These are phyloP conservation scores for thale cress (Arabidopsis thaliana) DNA, from an alignment of 345 rosid genomes.

Conservation along the genomic window DNA sequence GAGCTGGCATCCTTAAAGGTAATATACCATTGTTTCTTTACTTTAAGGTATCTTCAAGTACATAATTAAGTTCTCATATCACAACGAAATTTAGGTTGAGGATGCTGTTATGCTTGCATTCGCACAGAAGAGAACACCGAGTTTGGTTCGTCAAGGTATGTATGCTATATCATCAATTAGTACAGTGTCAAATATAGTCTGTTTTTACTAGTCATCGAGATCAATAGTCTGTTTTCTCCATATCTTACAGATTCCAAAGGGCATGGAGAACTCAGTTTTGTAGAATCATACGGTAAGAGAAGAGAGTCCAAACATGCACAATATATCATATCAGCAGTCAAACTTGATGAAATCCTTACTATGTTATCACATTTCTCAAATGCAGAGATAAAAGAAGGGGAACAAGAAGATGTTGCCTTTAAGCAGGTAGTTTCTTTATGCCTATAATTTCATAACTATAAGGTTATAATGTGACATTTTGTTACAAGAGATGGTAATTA, in stretches of 20 bases:
- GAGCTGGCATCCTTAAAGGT: slow-evolving; percentile 92
- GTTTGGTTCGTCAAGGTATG: slow-evolving; percentile 58
- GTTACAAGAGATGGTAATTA: neutral
- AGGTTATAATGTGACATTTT: neutral
- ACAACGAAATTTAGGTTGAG: slow-evolving; percentile 63
- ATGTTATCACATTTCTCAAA: slow-evolving; percentile 10
- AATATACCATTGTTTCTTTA: too few relatives aligned
- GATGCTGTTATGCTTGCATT: slow-evolving; percentile 85
- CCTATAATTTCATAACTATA: neutral
- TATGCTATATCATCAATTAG: slow-evolving; percentile 28
- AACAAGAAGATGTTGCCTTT: slow-evolving; percentile 90
- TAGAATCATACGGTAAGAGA: slow-evolving; percentile 80
- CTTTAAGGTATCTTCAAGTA: neutral
- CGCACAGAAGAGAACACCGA: slow-evolving; percentile 63
- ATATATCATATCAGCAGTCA: neutral
- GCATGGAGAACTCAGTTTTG: slow-evolving; percentile 63
- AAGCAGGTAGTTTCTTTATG: slow-evolving; percentile 63
- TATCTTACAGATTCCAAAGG: slow-evolving; percentile 64
- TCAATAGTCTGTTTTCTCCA: slow-evolving; percentile 1
- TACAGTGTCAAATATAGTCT: neutral
- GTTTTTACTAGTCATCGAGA: neutral
- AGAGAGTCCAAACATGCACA: neutral
- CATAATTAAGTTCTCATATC: neutral
- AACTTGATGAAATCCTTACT: slow-evolving; percentile 3
- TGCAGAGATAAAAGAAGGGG: slow-evolving; percentile 75